Evolutionary conservation across 768 basidiomycete genomes (phyloP).

Genomic region (Amanita pseudoporphyria): DNA sequence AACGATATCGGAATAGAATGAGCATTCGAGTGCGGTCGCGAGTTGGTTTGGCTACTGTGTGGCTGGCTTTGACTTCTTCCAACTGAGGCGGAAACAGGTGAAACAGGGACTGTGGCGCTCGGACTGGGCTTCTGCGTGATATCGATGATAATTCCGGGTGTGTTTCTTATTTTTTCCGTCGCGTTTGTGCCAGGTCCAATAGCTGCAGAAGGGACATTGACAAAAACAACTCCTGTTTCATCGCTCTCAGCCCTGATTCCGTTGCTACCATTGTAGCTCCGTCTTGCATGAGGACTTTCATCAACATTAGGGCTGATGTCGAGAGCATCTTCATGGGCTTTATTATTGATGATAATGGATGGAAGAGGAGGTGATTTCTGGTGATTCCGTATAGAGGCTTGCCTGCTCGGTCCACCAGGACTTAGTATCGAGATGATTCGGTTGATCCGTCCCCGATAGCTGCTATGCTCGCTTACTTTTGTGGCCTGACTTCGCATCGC

Average conservation of each 20-base stretch:
- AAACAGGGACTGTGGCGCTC: slow-evolving; percentile 2
- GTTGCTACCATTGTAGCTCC: too few species aligned
- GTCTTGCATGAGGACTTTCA: too few species aligned
- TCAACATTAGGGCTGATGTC: neutral
- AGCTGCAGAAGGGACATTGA: neutral
- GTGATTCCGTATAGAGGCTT: neutral
- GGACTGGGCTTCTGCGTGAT: neutral
- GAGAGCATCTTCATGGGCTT: neutral
- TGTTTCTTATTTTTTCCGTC: neutral
- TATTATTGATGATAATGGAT: neutral
- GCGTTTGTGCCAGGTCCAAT: neutral
- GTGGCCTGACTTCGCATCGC: neutral
- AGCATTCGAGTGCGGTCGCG: neutral
- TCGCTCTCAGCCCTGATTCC: too few species aligned
- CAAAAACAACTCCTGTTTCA: neutral
- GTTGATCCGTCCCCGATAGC: neutral
- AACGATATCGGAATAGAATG: slow-evolving; percentile 3
- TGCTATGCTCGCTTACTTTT: neutral
- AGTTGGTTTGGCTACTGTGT: neutral
- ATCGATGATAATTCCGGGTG: neutral
- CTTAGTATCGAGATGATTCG: neutral
- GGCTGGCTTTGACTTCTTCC: neutral
- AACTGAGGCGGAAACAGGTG: neutral
- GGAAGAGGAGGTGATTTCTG: neutral
- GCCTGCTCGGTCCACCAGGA: neutral